Conservation (phyloP, 768 basidiomycete species). For the Suillus spraguei region DNA sequence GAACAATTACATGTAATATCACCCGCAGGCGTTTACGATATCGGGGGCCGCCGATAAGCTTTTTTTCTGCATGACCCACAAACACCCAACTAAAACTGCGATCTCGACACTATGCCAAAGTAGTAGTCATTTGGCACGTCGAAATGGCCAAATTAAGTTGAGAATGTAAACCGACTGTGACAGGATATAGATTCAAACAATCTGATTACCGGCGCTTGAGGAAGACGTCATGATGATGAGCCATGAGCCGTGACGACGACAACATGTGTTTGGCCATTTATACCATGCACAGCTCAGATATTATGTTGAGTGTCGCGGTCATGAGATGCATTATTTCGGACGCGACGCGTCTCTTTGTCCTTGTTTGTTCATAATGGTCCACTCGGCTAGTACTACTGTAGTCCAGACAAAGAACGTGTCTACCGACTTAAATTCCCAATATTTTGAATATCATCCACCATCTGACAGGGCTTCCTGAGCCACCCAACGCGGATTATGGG, state of each 20-base stretch:
- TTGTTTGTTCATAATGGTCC: constrained; percentile 24
- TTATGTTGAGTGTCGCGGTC: neutral
- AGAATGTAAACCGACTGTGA: neutral
- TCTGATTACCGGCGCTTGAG: neutral
- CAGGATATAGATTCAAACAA: neutral
- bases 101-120: neutral
- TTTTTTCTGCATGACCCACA: neutral
- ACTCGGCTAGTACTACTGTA: neutral
- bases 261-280: neutral
- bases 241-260: neutral
- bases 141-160: neutral
- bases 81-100: too few relatives aligned
- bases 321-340: neutral
- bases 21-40: neutral
- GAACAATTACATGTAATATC: neutral
- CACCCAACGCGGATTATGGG: constrained; percentile 59
- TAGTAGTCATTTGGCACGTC: neutral
- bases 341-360: constrained; percentile 36
- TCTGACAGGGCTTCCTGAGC: neutral
- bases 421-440: constrained; percentile 6
- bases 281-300: too few relatives aligned
- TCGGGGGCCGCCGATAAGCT: neutral
- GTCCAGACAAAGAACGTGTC: constrained; percentile 10
- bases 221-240: neutral
- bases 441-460: neutral